Conservation (phyloP, 345 rosid species). For the Mangifera indica region DNA sequence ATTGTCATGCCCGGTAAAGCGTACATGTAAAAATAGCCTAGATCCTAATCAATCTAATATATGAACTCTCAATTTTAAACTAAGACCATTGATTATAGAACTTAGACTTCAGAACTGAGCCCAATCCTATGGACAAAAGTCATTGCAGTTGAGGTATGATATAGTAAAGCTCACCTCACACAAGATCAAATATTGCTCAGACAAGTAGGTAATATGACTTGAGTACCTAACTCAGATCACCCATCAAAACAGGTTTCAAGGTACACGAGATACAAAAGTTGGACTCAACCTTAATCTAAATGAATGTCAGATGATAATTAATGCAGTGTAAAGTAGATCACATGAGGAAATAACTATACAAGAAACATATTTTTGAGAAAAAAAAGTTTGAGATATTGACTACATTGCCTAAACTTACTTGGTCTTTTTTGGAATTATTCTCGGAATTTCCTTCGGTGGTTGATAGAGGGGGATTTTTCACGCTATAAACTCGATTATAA, state of each 20-base stretch:
- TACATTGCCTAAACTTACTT: conserved; percentile 38
- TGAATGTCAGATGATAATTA: background rate
- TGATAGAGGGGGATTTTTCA: conserved; percentile 20
- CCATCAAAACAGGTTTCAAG: background rate
- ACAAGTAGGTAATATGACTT: background rate
- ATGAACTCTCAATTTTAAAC: conserved; percentile 4
- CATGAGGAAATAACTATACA: background rate
- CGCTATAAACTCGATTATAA: conserved; percentile 42
- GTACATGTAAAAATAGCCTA: background rate
- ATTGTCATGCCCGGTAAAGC: background rate
- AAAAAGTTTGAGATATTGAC: conserved; percentile 7
- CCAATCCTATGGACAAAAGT: background rate
- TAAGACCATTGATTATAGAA: background rate
- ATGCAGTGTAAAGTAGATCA: background rate
- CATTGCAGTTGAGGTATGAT: background rate
- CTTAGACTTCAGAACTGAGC: background rate
- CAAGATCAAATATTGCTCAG: background rate
- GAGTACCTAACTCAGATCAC: background rate
- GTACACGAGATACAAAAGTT: background rate
- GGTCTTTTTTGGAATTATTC: conserved; percentile 34
- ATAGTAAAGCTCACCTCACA: background rate
- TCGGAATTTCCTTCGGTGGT: conserved; percentile 29
- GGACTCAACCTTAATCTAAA: background rate
- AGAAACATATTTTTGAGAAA: background rate
- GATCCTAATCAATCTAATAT: conserved; percentile 4